A percentile compares a stretch with the other conserved stretches of the same genome.
phyloP scores from a whole-genome alignment of 495 filamentous ascomycete species.

The Aspergillus homomorphus region DNA sequence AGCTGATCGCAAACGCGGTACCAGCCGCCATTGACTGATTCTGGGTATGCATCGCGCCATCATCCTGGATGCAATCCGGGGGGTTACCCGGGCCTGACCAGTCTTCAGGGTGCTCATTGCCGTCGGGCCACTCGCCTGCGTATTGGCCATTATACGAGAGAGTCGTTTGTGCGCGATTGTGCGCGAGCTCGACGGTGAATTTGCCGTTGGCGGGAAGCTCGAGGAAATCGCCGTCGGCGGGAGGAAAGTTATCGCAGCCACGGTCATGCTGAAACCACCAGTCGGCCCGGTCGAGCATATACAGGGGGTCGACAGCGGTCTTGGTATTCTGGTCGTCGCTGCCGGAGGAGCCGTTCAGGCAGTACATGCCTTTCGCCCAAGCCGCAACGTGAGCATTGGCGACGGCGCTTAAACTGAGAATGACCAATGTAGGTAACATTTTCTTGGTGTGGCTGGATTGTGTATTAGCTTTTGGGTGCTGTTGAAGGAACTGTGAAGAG shows the following conservation, averaged over 20 bases:
- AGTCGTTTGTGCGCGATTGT: conserved; percentile 49
- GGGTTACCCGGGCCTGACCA: conserved; percentile 38
- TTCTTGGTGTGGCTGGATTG: too few species aligned
- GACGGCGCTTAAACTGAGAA: conserved; percentile 2
- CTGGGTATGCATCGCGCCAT: conserved; percentile 44
- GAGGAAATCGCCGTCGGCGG: conserved; percentile 41
- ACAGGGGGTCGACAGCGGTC: conserved; percentile 41
- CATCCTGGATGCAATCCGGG: conserved; percentile 32
- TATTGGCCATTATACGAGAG: conserved; percentile 45
- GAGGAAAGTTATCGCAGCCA: conserved; percentile 42
- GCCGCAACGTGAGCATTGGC: conserved; percentile 43
- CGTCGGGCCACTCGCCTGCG: conserved; percentile 46
- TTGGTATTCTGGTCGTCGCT: conserved; percentile 43
- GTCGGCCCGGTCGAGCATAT: conserved; percentile 35
- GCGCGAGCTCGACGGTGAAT: conserved; percentile 53
- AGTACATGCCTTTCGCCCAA: conserved; percentile 51
- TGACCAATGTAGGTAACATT: too few species aligned
- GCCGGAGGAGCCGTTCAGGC: conserved; percentile 29
- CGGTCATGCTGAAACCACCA: conserved; percentile 55
- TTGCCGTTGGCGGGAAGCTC: conserved; percentile 50
- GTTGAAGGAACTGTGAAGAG: too few species aligned
- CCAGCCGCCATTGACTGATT: conserved; percentile 45
- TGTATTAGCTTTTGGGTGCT: too few species aligned
- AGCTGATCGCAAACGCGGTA: conserved; percentile 54
- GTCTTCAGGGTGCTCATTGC: conserved; percentile 42